phyloP scores from a whole-genome alignment of 2,329 filamentous ascomycete genomes.

The Fusarium sp. region DNA sequence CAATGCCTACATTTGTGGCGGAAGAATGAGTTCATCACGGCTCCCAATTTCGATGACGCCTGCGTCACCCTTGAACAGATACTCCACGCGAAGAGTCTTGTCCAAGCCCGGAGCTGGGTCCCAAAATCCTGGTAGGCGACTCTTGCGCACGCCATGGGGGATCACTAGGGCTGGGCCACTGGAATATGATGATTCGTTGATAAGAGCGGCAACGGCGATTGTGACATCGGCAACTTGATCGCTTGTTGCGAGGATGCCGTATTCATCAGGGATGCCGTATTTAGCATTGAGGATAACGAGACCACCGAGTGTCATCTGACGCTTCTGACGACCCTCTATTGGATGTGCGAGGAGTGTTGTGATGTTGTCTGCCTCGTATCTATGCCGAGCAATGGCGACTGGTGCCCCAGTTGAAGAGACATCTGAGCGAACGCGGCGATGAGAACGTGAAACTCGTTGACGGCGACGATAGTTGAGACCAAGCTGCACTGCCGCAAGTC shows the following conservation, averaged over 20 bases:
- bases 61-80: conserved; percentile 50
- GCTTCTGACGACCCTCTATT: conserved; percentile 51
- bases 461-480: conserved; percentile 31
- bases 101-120: conserved; percentile 55
- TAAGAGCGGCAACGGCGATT: conserved; percentile 55
- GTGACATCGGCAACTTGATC: conserved; percentile 60
- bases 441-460: conserved; percentile 2
- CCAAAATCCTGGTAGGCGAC: conserved; percentile 59
- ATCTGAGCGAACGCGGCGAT: conserved; percentile 7
- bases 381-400: conserved; percentile 45
- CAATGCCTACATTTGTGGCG: conserved; percentile 14
- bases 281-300: conserved; percentile 60
- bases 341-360: conserved; percentile 52
- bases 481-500: conserved; percentile 50
- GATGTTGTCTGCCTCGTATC: conserved; percentile 56
- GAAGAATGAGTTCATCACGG: conserved; percentile 38
- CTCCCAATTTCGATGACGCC: conserved; percentile 32
- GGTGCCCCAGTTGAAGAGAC: conserved; percentile 24
- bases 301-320: conserved; percentile 46
- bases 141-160: conserved; percentile 53
- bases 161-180: conserved; percentile 47
- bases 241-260: conserved; percentile 42
- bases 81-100: conserved; percentile 57
- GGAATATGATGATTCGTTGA: conserved; percentile 43
- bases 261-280: conserved; percentile 52